phyloP scores from a whole-genome alignment of 176 grass and related monocot genomes.

The Secale cereale region DNA sequence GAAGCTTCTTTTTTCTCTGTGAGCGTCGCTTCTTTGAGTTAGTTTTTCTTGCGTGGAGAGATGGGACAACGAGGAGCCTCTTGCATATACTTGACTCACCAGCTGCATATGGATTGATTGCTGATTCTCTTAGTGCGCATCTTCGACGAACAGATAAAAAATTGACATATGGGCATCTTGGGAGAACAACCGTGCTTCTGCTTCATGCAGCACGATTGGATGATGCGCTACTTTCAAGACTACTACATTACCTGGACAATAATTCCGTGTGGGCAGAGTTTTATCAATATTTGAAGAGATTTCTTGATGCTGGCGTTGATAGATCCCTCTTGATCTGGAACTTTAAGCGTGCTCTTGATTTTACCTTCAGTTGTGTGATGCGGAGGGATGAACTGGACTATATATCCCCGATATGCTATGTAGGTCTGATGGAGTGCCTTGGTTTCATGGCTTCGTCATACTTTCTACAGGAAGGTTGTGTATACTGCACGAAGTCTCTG shows the following conservation, averaged over 20 bases:
- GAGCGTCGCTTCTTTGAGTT: slow-evolving; percentile 29
- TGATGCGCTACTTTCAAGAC: slow-evolving; percentile 18
- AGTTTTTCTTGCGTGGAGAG: slow-evolving; percentile 27
- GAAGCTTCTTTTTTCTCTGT: neutral
- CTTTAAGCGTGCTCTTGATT: slow-evolving; percentile 42
- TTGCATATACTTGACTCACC: slow-evolving; percentile 29
- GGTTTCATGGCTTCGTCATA: slow-evolving; percentile 47
- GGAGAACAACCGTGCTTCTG: slow-evolving; percentile 44
- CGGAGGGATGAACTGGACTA: slow-evolving; percentile 34
- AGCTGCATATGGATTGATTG: slow-evolving; percentile 33
- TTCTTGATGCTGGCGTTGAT: slow-evolving; percentile 35
- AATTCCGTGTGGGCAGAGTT: slow-evolving; percentile 43
- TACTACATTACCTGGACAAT: slow-evolving; percentile 13
- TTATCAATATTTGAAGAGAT: slow-evolving; percentile 30
- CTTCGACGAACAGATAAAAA: slow-evolving; percentile 9
- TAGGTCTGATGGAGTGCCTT: slow-evolving; percentile 62
- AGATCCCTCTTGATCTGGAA: slow-evolving; percentile 24
- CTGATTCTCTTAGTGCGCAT: slow-evolving; percentile 34
- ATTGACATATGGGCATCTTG: slow-evolving; percentile 49
- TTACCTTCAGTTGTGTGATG: slow-evolving; percentile 15
- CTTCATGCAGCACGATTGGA: slow-evolving; percentile 41
- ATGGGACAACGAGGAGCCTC: slow-evolving; percentile 22
- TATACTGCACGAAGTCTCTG: slow-evolving; percentile 50
- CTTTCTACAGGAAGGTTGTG: slow-evolving; percentile 1
- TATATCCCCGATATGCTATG: slow-evolving; percentile 46